Evolutionary conservation across 148 eudicot genomes (phyloP), one percentile per base, ranked within the genome.

Genomic region (Chenopodium formosanum): DNA sequence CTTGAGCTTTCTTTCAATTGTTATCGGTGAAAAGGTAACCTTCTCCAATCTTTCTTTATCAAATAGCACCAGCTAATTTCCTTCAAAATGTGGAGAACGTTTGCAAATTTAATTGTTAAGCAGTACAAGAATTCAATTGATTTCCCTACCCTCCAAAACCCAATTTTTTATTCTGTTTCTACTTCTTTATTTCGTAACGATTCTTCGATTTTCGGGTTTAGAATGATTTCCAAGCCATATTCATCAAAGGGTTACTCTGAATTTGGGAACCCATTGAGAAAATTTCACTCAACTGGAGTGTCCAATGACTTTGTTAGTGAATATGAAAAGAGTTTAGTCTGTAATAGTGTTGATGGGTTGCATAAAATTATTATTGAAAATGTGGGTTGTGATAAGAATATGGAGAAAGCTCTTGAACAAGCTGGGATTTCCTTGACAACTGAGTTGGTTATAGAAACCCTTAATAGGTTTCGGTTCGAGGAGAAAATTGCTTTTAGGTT

Each of bases 401-500:
- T 94, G 90, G 98, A 90, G 87, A 48, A 53, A 69, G 83, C 83
- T 37, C 90, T 96, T 70, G 94, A 89, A 56, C 79, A 75, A 78
- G 78, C 78, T 58, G 82, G 79, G 8, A 22, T 90, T 19, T 63
- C 83, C 71, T 75, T 94, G 79, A 89, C 92, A 12, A 89, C 97
- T 53, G 82, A 84, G 7, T 85, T 91, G 85, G 98, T 94, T 17
- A 65, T 89, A 9, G 90, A 88, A 63, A 87, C 89, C 77, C 87
- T 96, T 14, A 76, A 83, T 64, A 91, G 84, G 90, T 83, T 96
- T 67, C 90, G 89, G 71, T 92, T 80, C 40, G 91, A 92, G 81
- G 99, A 96, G 86, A 94, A 90, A 81, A 20, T 85, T 34, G 99
- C 99, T 2, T 92, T 96, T 84, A 82, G 99, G 80, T 96, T 96